A percentile compares a stretch with the other conserved stretches of the same genome.
Evolutionary conservation across 1,284 basidiomycete genomes (phyloP).

Genomic region (Ustanciosporium gigantosporum): DNA sequence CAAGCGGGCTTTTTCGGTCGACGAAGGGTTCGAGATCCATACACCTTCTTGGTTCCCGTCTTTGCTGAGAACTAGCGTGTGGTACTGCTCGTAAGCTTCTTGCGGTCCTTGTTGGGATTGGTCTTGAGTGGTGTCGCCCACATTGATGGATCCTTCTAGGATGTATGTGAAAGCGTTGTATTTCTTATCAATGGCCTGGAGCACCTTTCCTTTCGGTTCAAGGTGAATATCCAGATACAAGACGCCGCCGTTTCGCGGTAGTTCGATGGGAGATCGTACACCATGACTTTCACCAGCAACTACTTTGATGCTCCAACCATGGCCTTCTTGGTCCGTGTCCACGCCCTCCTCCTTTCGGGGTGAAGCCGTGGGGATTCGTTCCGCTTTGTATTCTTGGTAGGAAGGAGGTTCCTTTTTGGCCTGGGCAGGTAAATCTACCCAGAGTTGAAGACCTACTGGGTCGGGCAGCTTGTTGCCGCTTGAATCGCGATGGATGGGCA

Average conservation of each 20-base stretch:
- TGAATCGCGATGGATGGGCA: conserved; percentile 78
- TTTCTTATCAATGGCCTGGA: conserved; percentile 76
- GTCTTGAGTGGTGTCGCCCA: conserved; percentile 62
- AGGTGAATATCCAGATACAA: conserved; percentile 88
- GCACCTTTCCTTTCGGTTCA: conserved; percentile 70
- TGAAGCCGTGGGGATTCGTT: conserved; percentile 58
- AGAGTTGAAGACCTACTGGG: conserved; percentile 82
- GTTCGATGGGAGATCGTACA: conserved; percentile 80
- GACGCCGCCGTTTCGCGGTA: conserved; percentile 76
- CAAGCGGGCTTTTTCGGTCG: conserved; percentile 20
- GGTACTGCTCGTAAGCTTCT: conserved; percentile 66
- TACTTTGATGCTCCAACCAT: conserved; percentile 73
- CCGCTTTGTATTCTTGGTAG: conserved; percentile 65
- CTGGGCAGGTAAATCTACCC: conserved; percentile 87
- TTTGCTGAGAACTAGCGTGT: conserved; percentile 71
- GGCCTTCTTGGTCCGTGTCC: conserved; percentile 62
- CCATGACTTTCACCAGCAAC: conserved; percentile 87
- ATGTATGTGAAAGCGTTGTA: conserved; percentile 62
- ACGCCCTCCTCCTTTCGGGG: conserved; percentile 75
- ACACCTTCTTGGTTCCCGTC: conserved; percentile 69
- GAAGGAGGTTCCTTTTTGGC: conserved; percentile 75
- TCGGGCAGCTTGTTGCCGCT: conserved; percentile 65
- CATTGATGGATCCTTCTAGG: conserved; percentile 65
- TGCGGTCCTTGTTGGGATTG: not conserved
- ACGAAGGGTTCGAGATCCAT: conserved; percentile 64